These are phyloP conservation scores for Emergomyces africanus DNA, from an alignment of 2,329 filamentous ascomycete genomes.

Conservation along the genomic window DNA sequence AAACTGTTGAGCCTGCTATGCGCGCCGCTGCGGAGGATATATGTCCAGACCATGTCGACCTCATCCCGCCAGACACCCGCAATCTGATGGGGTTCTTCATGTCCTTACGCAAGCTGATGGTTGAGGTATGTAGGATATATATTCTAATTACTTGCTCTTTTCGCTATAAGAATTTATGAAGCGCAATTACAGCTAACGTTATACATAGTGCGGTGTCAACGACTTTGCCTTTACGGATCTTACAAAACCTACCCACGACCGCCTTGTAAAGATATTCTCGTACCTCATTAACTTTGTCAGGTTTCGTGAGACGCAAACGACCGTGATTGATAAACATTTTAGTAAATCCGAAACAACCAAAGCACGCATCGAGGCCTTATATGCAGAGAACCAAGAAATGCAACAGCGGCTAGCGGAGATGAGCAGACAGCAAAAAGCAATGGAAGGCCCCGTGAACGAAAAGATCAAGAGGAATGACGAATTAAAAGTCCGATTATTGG, in stretches of 20 bases:
- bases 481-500: slow-evolving; percentile 66
- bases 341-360: slow-evolving; percentile 83
- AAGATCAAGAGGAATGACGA: slow-evolving; percentile 80
- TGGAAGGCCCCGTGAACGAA: slow-evolving; percentile 69
- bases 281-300: slow-evolving; percentile 98
- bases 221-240: slow-evolving; percentile 92
- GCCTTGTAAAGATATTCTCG: slow-evolving; percentile 88
- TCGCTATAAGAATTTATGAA: background rate
- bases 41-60: slow-evolving; percentile 70
- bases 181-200: background rate
- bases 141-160: background rate
- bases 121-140: slow-evolving; percentile 38
- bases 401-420: slow-evolving; percentile 69
- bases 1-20: slow-evolving; percentile 92
- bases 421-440: slow-evolving; percentile 62
- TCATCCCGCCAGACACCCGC: slow-evolving; percentile 73
- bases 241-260: slow-evolving; percentile 78
- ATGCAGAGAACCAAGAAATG: slow-evolving; percentile 76
- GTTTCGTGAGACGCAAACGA: slow-evolving; percentile 85
- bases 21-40: slow-evolving; percentile 72
- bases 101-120: slow-evolving; percentile 62
- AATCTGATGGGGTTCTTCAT: slow-evolving; percentile 96
- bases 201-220: slow-evolving; percentile 62
- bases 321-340: slow-evolving; percentile 83
- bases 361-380: slow-evolving; percentile 72